Evolutionary conservation across 177 flowering plant genomes (phyloP).

Genomic region (Vitis hybrid): DNA sequence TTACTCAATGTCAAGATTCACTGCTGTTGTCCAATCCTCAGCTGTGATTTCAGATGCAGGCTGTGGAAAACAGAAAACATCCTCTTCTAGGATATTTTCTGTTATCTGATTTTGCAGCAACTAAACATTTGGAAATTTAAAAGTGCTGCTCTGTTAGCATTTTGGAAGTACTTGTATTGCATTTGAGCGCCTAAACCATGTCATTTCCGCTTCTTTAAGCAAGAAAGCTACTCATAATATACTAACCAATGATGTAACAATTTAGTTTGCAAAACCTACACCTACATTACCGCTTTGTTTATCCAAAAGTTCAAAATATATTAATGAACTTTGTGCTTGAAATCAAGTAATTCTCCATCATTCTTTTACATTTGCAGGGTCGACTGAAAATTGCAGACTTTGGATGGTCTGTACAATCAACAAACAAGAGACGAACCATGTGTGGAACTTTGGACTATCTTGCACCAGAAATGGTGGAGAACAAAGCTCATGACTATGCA

Average conservation of each 20-base stretch:
- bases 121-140: too few relatives aligned
- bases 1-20: too few relatives aligned
- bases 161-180: too few relatives aligned
- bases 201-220: background rate
- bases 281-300: background rate
- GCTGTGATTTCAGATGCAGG: too few relatives aligned
- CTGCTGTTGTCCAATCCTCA: too few relatives aligned
- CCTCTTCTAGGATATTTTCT: too few relatives aligned
- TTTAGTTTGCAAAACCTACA: background rate
- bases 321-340: background rate
- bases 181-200: too few relatives aligned
- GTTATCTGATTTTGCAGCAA: too few relatives aligned
- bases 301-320: background rate
- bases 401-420: constrained; percentile 98
- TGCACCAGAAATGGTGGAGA: constrained; percentile 96
- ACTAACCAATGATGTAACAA: background rate
- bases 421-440: constrained; percentile 75
- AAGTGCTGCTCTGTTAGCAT: too few relatives aligned
- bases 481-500: constrained; percentile 77
- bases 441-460: constrained; percentile 95
- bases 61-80: too few relatives aligned
- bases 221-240: background rate
- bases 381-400: constrained; percentile 93
- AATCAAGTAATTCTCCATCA: background rate
- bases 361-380: constrained; percentile 47